phyloP scores from a whole-genome alignment of 306 rosid genomes.

The Hippophae gyantsensis region DNA sequence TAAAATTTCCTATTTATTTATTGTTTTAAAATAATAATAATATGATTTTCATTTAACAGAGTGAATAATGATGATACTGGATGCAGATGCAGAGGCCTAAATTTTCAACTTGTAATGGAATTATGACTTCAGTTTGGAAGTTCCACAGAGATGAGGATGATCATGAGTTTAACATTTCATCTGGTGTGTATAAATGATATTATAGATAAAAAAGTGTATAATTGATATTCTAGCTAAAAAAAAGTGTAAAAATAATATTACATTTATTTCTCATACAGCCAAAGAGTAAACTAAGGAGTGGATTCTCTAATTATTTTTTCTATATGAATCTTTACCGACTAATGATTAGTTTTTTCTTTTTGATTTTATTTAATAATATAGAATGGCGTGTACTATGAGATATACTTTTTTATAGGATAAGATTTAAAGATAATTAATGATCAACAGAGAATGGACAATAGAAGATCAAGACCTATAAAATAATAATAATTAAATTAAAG shows the following conservation, averaged over 20 bases:
- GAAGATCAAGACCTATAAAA: no score
- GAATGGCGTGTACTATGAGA: no score
- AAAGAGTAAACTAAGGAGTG: no score
- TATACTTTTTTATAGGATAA: no score
- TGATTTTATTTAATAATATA: no score
- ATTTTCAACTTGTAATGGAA: constrained; percentile 20
- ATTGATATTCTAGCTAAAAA: not conserved
- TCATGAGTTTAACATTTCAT: not conserved
- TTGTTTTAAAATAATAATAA: not conserved
- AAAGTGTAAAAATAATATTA: not conserved
- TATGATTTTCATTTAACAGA: not conserved
- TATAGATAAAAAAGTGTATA: not conserved
- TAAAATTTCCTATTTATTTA: not conserved
- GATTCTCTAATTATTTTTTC: no score
- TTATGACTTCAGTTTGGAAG: constrained; percentile 41
- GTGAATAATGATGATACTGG: not conserved
- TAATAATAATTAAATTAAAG: no score
- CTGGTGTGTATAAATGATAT: not conserved
- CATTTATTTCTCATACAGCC: no score
- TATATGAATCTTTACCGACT: no score
- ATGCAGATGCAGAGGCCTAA: constrained; percentile 20
- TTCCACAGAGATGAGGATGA: constrained; percentile 29
- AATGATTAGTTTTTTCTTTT: no score
- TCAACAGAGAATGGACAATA: no score
- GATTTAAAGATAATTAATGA: no score